Base-by-base conservation (phyloP, 1,284 basidiomycete genomes). In the Boletus hoseneyae region DNA sequence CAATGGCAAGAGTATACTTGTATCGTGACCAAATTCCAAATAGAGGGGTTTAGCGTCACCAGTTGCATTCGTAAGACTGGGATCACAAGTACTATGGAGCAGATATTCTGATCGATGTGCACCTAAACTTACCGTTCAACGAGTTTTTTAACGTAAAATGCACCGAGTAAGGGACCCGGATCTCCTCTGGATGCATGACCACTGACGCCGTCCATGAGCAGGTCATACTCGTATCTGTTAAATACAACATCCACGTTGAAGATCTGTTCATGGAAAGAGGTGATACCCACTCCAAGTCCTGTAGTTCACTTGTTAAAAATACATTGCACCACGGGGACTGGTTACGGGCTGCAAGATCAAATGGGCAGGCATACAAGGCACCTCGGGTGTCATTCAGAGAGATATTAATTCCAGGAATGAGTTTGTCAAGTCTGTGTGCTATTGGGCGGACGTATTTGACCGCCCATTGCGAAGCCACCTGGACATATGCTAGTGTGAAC, bases 1-100 rank as follows among this genome's bases (percentile, higher is more conserved):
- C 36, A 78, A 57, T 25, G 70, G 70, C 29, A 74, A 48, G 53
- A 77, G 72, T 54, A 79, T 71, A n/a, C 71, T 76, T 6, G 70
- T 75, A 51, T 79, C 74, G 55, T 78, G 76, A 2, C 71, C 75
- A 55, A 77, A 78, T 59, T 79, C 73, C 45, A 79, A 62, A 60
- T 71, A 72, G 13, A 73, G 58, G 23, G 63, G 45, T 45, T 66
- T 51, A 13, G 70, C 68, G 43, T 65, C 58, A 34, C 60, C 66
- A 12, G 67, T 69, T 18, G 62, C 46, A 55, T 75, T 74, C 18
- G 70, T 67, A 48, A 76, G 67, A n/a, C 72, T 74, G 37, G 6
- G 21, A 19, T 19, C 30, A 19, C 16, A 39, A 36, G 11, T 15
- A 25, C 6, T n/a, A 19, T 45, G 33, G 9, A 32, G 37, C 13